Evolutionary conservation across 345 rosid species (phyloP).

Genomic region (Eucalyptus regnans): DNA sequence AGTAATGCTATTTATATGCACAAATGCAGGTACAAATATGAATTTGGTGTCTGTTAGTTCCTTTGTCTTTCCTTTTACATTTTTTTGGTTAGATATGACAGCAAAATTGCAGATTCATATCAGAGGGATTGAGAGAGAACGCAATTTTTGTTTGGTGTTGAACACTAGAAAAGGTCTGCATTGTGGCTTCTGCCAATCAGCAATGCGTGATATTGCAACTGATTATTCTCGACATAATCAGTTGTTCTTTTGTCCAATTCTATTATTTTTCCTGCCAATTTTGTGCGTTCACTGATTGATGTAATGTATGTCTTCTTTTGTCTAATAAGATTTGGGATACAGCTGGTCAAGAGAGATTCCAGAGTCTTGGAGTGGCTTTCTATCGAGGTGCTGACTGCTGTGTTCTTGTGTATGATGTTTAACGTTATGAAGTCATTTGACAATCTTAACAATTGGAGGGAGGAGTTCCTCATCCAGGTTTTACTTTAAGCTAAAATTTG

Average conservation of each 20-base stretch:
- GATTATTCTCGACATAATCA: not conserved
- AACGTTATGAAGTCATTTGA: constrained; percentile 63
- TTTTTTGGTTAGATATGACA: not conserved
- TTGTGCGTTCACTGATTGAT: not conserved
- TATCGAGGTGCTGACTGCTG: constrained; percentile 42
- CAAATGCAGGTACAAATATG: not conserved
- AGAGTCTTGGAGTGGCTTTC: constrained; percentile 77
- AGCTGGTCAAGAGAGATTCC: constrained; percentile 58
- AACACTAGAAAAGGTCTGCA: not conserved
- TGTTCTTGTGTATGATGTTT: constrained; percentile 90
- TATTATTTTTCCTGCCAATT: not conserved
- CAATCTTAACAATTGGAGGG: constrained; percentile 77
- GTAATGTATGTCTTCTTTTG: not conserved
- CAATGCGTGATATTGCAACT: not conserved
- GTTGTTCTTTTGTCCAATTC: not conserved
- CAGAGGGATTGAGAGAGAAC: not conserved
- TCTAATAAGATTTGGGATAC: constrained; percentile 84
- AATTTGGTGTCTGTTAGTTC: not conserved
- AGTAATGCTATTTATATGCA: not conserved
- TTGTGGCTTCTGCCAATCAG: not conserved
- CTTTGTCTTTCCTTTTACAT: not conserved
- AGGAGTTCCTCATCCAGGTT: constrained; percentile 81
- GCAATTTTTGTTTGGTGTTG: not conserved
- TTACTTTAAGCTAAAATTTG: not conserved
- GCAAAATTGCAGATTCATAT: not conserved